phyloP scores from a whole-genome alignment of 495 filamentous ascomycete genomes.

The Penicillium silybi region DNA sequence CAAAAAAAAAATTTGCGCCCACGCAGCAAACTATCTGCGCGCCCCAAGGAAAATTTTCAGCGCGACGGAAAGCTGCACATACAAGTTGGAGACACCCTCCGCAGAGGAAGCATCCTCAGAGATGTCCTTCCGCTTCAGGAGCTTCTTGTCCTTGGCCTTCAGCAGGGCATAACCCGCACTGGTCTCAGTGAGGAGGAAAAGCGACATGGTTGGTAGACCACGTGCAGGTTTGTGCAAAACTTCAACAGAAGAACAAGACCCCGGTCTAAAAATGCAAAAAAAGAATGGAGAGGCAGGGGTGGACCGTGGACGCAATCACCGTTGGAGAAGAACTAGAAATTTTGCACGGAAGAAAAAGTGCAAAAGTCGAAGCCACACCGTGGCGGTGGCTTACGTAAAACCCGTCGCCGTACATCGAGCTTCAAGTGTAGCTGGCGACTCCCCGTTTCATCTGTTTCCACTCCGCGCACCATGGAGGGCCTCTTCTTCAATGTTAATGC shows the following conservation, averaged over 20 bases:
- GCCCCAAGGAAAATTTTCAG: slow-evolving; percentile 7
- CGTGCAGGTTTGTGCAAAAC: slow-evolving; percentile 24
- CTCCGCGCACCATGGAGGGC: slow-evolving; percentile 70
- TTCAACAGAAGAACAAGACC: slow-evolving; percentile 14
- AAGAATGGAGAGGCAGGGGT: slow-evolving; percentile 19
- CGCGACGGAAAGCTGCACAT: slow-evolving; percentile 36
- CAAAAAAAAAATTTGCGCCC: slow-evolving; percentile 26
- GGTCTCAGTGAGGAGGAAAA: slow-evolving; percentile 86
- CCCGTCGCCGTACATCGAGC: slow-evolving; percentile 15
- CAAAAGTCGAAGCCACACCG: slow-evolving; percentile 26
- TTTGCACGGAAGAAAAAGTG: slow-evolving; percentile 32
- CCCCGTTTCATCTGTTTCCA: slow-evolving; percentile 16
- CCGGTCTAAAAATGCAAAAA: slow-evolving; percentile 14
- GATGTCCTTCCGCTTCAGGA: slow-evolving; percentile 80
- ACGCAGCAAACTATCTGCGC: slow-evolving; percentile 3
- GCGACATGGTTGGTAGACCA: slow-evolving; percentile 56
- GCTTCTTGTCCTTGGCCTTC: slow-evolving; percentile 97
- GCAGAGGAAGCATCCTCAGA: slow-evolving; percentile 68
- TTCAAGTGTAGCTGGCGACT: slow-evolving; percentile 12
- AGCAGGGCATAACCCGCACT: slow-evolving; percentile 95
- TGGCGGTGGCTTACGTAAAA: slow-evolving; percentile 28
- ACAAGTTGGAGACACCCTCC: slow-evolving; percentile 85
- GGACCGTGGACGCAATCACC: slow-evolving; percentile 24
- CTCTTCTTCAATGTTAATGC: slow-evolving; percentile 94
- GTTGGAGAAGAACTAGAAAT: slow-evolving; percentile 30